Conservation (phyloP, 495 filamentous ascomycete genomes). For the Penicillium alfredii region DNA sequence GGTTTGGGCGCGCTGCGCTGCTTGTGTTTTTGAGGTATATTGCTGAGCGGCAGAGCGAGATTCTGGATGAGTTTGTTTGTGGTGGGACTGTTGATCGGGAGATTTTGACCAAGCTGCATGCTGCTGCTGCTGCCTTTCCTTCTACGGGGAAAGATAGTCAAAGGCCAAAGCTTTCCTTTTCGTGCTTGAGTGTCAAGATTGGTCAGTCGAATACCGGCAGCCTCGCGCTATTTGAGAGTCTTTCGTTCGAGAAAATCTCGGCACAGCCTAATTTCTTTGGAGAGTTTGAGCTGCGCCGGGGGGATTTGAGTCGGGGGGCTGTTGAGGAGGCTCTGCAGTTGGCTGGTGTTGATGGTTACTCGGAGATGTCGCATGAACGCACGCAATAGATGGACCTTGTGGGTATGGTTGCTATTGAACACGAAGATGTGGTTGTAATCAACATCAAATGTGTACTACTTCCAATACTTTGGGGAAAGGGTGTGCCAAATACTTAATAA, state of each 20-base stretch:
- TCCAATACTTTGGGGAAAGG: too few relatives aligned
- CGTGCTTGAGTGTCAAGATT: constrained; percentile 57
- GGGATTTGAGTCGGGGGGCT: constrained; percentile 21
- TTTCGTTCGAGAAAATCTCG: constrained; percentile 47
- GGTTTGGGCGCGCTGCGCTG: constrained; percentile 62
- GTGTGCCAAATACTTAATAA: too few relatives aligned
- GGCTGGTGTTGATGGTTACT: constrained; percentile 36
- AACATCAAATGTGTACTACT: too few relatives aligned
- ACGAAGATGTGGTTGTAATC: too few relatives aligned
- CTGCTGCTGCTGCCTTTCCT: not conserved
- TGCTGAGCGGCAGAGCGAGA: constrained; percentile 32
- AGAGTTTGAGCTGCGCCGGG: constrained; percentile 52
- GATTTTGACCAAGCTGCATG: constrained; percentile 11
- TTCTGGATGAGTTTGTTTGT: constrained; percentile 55
- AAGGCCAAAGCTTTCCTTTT: constrained; percentile 8
- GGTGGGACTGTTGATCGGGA: constrained; percentile 13
- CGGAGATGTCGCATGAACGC: constrained; percentile 33
- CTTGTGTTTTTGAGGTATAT: constrained; percentile 64
- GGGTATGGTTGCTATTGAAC: too few relatives aligned
- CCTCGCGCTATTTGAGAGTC: constrained; percentile 53
- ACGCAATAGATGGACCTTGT: constrained; percentile 16
- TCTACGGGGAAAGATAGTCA: not conserved
- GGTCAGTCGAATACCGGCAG: constrained; percentile 48
- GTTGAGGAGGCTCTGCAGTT: constrained; percentile 19
- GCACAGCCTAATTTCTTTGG: constrained; percentile 59